phyloP scores from a whole-genome alignment of 2,329 filamentous ascomycete genomes.

The Teratosphaeriaceae sp. region DNA sequence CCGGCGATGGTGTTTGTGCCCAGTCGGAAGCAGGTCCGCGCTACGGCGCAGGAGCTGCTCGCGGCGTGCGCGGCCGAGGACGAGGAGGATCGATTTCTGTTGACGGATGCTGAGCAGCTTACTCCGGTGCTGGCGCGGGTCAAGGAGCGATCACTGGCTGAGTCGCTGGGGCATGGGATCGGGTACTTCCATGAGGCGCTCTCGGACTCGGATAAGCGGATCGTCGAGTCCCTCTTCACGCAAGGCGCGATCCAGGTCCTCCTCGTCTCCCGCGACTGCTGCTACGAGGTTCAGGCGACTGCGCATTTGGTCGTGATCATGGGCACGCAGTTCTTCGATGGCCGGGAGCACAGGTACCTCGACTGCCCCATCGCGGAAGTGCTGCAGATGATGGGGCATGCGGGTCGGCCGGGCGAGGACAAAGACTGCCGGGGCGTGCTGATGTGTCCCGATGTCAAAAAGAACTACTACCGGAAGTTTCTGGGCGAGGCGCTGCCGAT shows the following conservation, averaged over 20 bases:
- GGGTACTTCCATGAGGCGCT: constrained; percentile 97
- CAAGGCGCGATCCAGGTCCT: constrained; percentile 86
- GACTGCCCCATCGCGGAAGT: constrained; percentile 94
- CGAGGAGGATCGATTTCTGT: constrained; percentile 87
- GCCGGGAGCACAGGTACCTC: constrained; percentile 91
- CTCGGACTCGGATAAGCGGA: constrained; percentile 80
- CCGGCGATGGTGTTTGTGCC: constrained; percentile 89
- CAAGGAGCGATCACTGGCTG: constrained; percentile 78
- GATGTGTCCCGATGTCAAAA: constrained; percentile 90
- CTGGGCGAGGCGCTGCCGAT: constrained; percentile 91
- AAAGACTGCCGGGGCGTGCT: constrained; percentile 83
- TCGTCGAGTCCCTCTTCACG: constrained; percentile 86
- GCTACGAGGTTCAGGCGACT: constrained; percentile 86
- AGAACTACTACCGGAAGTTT: constrained; percentile 99
- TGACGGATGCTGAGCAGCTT: constrained; percentile 76
- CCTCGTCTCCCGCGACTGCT: constrained; percentile 77
- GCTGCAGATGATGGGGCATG: constrained; percentile 96
- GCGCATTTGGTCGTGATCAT: constrained; percentile 93
- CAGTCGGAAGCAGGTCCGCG: constrained; percentile 84
- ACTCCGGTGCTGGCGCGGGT: constrained; percentile 73
- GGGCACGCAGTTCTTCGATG: constrained; percentile 97
- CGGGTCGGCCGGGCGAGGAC: constrained; percentile 70
- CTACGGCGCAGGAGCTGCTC: constrained; percentile 78
- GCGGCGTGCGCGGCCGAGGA: constrained; percentile 84
- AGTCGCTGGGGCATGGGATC: constrained; percentile 87